Evolutionary conservation across 257 asterid genomes (phyloP).

Genomic region (Nicotiana obtusifolia): DNA sequence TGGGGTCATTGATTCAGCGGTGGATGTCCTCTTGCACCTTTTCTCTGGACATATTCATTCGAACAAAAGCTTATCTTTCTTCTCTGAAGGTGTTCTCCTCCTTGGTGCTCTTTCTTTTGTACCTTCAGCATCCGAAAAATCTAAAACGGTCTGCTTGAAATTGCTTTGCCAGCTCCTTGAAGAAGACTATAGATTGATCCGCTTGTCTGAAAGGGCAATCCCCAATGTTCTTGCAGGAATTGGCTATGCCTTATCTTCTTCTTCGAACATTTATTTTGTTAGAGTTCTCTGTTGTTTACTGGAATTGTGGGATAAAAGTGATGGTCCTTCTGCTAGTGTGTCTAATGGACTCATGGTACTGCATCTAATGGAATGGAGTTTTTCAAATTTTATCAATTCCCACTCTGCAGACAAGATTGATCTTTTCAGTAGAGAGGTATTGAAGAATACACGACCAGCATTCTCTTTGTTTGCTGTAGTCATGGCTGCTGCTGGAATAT

Average conservation of each 20-base stretch:
- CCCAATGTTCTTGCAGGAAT: conserved; percentile 64
- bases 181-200: conserved; percentile 36
- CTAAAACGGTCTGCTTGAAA: conserved; percentile 59
- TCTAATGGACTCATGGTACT: conserved; percentile 72
- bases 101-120: conserved; percentile 69
- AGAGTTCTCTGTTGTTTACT: conserved; percentile 46
- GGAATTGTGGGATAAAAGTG: conserved; percentile 55
- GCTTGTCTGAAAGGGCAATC: conserved; percentile 44
- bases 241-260: conserved; percentile 78
- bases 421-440: conserved; percentile 31
- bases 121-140: conserved; percentile 51
- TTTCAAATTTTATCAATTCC: conserved; percentile 43
- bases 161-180: conserved; percentile 54
- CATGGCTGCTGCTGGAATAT: conserved; percentile 81
- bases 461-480: conserved; percentile 53
- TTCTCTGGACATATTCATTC: conserved; percentile 34
- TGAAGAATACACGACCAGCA: conserved; percentile 39
- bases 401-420: conserved; percentile 50
- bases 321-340: conserved; percentile 42
- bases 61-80: conserved; percentile 34
- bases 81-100: conserved; percentile 75
- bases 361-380: conserved; percentile 83
- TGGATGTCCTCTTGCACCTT: conserved; percentile 36
- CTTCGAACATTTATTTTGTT: conserved; percentile 33
- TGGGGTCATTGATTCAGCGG: conserved; percentile 44